These are phyloP conservation scores for Dactylorhiza incarnata DNA, from an alignment of 106 monocot genomes.

Conservation along the genomic window DNA sequence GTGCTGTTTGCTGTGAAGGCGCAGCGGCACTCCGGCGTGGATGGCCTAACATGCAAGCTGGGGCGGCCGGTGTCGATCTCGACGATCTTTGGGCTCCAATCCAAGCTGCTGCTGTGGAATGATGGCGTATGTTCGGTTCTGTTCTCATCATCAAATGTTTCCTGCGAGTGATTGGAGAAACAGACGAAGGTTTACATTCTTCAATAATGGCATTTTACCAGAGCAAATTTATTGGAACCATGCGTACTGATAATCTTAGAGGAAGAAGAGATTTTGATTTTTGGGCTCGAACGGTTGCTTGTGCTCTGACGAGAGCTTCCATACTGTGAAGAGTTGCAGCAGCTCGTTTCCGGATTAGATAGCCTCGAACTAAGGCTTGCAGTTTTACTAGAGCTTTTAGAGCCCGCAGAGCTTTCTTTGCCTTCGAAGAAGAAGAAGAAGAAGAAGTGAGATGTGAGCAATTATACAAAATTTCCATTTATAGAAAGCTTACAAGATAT, in stretches of 20 bases:
- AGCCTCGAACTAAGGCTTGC: conserved; percentile 49
- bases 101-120: conserved; percentile 1
- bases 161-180: neutral
- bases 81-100: conserved; percentile 20
- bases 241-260: too few species aligned
- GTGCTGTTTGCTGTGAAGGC: conserved; percentile 14
- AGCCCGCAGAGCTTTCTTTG: conserved; percentile 48
- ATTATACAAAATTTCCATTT: too few species aligned
- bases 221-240: too few species aligned
- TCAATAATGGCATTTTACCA: too few species aligned
- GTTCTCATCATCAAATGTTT: conserved; percentile 10
- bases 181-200: too few species aligned
- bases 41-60: too few species aligned
- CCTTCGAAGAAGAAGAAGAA: conserved; percentile 14
- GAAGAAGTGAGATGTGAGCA: too few species aligned
- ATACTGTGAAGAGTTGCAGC: conserved; percentile 23
- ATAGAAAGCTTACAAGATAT: conserved; percentile 31
- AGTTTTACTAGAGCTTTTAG: conserved; percentile 51
- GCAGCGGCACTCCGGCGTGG: too few species aligned
- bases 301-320: conserved; percentile 37
- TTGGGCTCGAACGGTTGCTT: conserved; percentile 15
- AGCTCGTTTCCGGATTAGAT: conserved; percentile 40
- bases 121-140: conserved; percentile 2
- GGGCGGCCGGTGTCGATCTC: conserved; percentile 8
- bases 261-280: conserved; percentile 4